Evolutionary conservation across 306 rosid species (phyloP).

Genomic region (Gillenia trifoliata): DNA sequence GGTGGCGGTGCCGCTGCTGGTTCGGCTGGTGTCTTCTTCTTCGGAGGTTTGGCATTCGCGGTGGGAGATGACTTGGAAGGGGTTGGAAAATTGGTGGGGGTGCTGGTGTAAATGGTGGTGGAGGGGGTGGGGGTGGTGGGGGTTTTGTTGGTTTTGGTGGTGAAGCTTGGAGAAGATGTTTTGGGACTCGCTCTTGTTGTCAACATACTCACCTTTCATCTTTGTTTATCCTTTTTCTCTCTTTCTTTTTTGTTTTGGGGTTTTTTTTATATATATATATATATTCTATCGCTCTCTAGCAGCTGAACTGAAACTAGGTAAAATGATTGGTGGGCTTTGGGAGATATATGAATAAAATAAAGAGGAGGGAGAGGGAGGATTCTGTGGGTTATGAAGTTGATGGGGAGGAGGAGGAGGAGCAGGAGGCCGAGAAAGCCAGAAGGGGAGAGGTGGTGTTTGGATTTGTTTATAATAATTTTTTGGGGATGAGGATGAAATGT

Average conservation of each 20-base stretch:
- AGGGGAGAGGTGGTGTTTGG: constrained; percentile 1
- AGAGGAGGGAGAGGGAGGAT: background rate
- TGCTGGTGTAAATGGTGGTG: constrained; percentile 9
- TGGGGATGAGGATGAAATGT: background rate
- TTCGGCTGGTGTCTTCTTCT: constrained; percentile 47
- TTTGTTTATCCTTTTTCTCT: background rate
- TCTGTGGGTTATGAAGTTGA: background rate
- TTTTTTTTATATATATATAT: background rate
- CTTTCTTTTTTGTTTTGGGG: no score
- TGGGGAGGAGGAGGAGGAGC: background rate
- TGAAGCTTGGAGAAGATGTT: constrained; percentile 81
- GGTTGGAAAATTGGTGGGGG: constrained; percentile 32
- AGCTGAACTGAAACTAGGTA: background rate
- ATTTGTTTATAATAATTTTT: constrained; percentile 28
- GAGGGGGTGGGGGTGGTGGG: background rate
- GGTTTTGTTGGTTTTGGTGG: constrained; percentile 31
- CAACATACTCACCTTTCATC: constrained; percentile 70
- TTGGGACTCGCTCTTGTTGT: constrained; percentile 31
- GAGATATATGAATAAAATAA: background rate
- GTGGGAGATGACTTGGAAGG: constrained; percentile 43
- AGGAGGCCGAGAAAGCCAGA: background rate
- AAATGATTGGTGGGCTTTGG: constrained; percentile 14
- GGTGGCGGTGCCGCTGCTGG: constrained; percentile 27
- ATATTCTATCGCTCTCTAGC: background rate
- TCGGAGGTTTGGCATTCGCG: constrained; percentile 48